Conservation (phyloP, 768 basidiomycete genomes). For the Phallus indusiatus region DNA sequence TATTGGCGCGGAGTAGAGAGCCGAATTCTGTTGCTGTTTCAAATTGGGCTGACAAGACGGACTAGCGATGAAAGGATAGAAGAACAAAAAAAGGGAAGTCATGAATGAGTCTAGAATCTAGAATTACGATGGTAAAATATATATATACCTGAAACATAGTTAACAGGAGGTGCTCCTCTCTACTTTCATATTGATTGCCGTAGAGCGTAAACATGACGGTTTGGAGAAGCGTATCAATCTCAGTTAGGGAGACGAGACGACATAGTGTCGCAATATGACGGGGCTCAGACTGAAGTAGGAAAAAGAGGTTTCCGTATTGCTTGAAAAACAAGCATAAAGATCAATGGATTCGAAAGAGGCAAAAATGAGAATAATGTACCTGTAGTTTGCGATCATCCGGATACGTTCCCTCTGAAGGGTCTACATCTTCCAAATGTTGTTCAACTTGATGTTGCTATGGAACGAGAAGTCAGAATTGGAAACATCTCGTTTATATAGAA, state of each 20-base stretch:
- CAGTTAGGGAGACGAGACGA: conserved; percentile 88
- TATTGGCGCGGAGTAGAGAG: conserved; percentile 96
- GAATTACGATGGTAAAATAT: not conserved
- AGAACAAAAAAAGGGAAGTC: not conserved
- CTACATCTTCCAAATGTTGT: conserved; percentile 90
- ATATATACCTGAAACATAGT: conserved; percentile 82
- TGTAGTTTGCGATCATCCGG: conserved; percentile 85
- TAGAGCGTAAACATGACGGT: conserved; percentile 99
- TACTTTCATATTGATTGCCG: conserved; percentile 97
- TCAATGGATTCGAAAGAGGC: not conserved
- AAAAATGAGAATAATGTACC: conserved; percentile 16
- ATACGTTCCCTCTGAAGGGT: conserved; percentile 84
- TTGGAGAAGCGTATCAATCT: conserved; percentile 98
- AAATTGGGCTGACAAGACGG: conserved; percentile 96
- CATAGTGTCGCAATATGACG: conserved; percentile 95
- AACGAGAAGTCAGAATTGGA: conserved; percentile 10
- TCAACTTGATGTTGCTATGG: conserved; percentile 88
- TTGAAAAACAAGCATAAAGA: conserved; percentile 28
- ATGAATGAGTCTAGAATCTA: not conserved
- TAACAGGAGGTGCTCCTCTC: conserved; percentile 94
- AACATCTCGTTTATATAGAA: not conserved
- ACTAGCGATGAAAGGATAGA: conserved; percentile 37
- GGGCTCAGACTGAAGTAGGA: conserved; percentile 95
- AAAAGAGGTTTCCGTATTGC: conserved; percentile 98
- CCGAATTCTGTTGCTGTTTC: conserved; percentile 99